Percentiles rank a stretch among this genome's conserved stretches.
Conservation (phyloP, 805 yeast species). For the Lipomyces orientalis region DNA sequence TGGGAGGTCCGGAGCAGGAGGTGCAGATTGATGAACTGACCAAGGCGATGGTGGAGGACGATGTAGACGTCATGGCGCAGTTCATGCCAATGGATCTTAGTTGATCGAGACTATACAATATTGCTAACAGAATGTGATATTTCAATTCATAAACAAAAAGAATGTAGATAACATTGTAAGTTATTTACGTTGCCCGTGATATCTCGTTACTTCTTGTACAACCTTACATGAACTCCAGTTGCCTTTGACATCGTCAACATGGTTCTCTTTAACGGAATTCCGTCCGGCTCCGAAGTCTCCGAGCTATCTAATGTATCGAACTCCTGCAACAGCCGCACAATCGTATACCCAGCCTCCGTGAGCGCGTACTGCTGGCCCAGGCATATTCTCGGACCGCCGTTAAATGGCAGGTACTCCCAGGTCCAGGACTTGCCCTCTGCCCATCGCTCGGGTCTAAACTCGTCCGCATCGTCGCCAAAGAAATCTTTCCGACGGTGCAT, state of each 20-base stretch:
- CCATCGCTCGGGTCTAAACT: conserved; percentile 59
- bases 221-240: conserved; percentile 24
- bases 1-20: not conserved
- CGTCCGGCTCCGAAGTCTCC: conserved; percentile 21
- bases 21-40: conserved; percentile 4
- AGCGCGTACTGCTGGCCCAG: conserved; percentile 63
- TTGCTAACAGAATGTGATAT: not conserved
- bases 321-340: conserved; percentile 49
- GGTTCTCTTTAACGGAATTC: conserved; percentile 21
- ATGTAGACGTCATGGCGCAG: not conserved
- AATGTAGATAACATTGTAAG: not conserved
- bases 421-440: conserved; percentile 47
- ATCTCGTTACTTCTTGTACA: conserved; percentile 1
- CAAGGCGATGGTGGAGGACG: not conserved
- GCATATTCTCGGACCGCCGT: conserved; percentile 63
- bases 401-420: conserved; percentile 60
- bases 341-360: conserved; percentile 56
- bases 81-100: conserved; percentile 4
- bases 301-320: conserved; percentile 39
- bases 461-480: conserved; percentile 55
- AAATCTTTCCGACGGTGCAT: conserved; percentile 51
- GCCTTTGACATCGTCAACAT: conserved; percentile 24
- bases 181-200: not conserved
- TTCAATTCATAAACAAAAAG: not conserved
- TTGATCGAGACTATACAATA: conserved; percentile 4